Evolutionary conservation across 805 yeast species (phyloP).

Genomic region (Candida odintsovae): DNA sequence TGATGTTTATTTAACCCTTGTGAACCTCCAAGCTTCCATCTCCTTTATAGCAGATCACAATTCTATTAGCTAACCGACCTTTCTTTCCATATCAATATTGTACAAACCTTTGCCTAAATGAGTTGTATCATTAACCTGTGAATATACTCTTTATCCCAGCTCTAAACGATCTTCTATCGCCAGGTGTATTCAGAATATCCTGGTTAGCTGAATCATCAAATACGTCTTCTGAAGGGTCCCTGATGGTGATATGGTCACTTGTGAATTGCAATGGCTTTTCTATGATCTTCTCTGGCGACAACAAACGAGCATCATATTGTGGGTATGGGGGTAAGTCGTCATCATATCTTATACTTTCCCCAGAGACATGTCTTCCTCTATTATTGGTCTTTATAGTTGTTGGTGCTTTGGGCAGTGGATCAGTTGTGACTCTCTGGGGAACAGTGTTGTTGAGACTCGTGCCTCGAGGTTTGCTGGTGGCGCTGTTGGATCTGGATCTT

Average conservation of each 20-base stretch:
- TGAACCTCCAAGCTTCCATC: too few species aligned
- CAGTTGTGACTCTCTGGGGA: not conserved
- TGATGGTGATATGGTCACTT: not conserved
- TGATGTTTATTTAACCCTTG: too few species aligned
- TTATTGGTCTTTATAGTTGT: not conserved
- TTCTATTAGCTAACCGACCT: not conserved
- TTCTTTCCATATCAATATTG: not conserved
- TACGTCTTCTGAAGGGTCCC: not conserved
- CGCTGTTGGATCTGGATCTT: not conserved
- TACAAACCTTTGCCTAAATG: too few species aligned
- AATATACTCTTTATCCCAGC: not conserved
- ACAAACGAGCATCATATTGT: not conserved
- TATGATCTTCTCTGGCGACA: not conserved
- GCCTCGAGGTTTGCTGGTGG: not conserved
- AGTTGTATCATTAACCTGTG: not conserved
- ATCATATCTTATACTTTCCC: not conserved
- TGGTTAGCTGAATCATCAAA: not conserved
- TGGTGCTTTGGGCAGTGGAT: not conserved
- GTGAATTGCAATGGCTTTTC: not conserved
- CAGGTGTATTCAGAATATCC: not conserved
- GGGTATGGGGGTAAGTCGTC: not conserved
- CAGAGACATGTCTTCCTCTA: not conserved
- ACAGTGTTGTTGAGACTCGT: not conserved
- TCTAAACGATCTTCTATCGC: not conserved
- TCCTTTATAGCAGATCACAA: conserved; percentile 8